Conservation (phyloP, 1,284 basidiomycete species). For the Laetiporus sulphureus region DNA sequence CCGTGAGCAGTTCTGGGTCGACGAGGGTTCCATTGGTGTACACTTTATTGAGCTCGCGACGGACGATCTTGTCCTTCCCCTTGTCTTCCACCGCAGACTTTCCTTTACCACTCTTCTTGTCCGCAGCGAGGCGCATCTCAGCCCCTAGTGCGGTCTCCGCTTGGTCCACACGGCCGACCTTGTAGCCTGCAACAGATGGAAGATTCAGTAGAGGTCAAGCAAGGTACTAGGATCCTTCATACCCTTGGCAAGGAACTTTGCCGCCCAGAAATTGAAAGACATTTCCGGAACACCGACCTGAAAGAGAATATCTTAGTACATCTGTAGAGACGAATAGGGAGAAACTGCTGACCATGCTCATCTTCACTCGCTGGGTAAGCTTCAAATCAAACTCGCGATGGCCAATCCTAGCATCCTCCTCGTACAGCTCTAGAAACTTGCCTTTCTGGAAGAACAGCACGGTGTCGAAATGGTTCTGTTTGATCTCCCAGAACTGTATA, state of each 20-base stretch:
- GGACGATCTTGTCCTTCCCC: constrained; percentile 72
- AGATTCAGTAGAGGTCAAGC: neutral
- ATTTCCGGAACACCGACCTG: constrained; percentile 95
- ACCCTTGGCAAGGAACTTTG: constrained; percentile 82
- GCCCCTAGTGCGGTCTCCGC: constrained; percentile 87
- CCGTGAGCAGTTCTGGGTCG: constrained; percentile 82
- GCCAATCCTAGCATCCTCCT: constrained; percentile 88
- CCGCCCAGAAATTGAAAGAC: constrained; percentile 90
- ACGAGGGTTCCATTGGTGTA: constrained; percentile 97
- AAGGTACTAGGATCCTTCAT: neutral
- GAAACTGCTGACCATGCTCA: constrained; percentile 81
- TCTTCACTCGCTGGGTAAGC: constrained; percentile 88
- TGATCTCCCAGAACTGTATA: constrained; percentile 91
- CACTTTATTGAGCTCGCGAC: constrained; percentile 89
- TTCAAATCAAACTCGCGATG: constrained; percentile 93
- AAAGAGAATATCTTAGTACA: neutral
- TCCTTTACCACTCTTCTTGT: constrained; percentile 55
- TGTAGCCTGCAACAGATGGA: constrained; percentile 63
- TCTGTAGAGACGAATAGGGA: neutral
- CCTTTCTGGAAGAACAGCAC: constrained; percentile 98
- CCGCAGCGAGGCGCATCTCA: constrained; percentile 73
- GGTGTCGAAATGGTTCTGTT: constrained; percentile 91
- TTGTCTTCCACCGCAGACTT: constrained; percentile 39
- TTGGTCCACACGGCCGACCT: constrained; percentile 97
- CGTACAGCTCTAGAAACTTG: constrained; percentile 74